phyloP scores from a whole-genome alignment of 1,139 yeast species.

The Hanseniaspora uvarum region DNA sequence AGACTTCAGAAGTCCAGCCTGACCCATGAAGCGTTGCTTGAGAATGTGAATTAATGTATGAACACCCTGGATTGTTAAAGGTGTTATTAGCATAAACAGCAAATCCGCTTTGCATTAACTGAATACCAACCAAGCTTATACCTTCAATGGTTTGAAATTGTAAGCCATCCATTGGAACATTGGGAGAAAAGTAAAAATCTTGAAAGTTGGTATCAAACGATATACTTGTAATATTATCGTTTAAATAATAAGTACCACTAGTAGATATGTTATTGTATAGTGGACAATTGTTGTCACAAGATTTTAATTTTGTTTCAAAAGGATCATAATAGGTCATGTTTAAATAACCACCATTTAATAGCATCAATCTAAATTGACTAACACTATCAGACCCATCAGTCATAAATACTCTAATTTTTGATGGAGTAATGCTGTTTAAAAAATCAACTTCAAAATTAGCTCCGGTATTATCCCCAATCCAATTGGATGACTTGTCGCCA shows the following conservation, averaged over 20 bases:
- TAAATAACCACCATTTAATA: conserved; percentile 84
- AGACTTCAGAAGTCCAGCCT: conserved; percentile 29
- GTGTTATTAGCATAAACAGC: conserved; percentile 65
- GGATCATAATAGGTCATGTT: conserved; percentile 81
- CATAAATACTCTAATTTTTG: conserved; percentile 64
- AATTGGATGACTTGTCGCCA: conserved; percentile 30
- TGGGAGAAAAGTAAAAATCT: conserved; percentile 73
- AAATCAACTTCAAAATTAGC: conserved; percentile 62
- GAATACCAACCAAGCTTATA: conserved; percentile 51
- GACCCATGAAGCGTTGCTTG: conserved; percentile 29
- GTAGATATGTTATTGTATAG: conserved; percentile 33
- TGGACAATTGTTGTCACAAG: conserved; percentile 89
- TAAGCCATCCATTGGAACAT: conserved; percentile 50
- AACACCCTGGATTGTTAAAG: conserved; percentile 58
- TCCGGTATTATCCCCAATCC: conserved; percentile 45
- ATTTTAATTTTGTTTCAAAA: conserved; percentile 40
- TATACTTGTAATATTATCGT: conserved; percentile 29
- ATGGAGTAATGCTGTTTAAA: conserved; percentile 53
- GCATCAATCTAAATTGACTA: conserved; percentile 55
- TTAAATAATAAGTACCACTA: conserved; percentile 25
- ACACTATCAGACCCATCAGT: conserved; percentile 43
- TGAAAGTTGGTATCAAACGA: conserved; percentile 46
- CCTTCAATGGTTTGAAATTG: conserved; percentile 65
- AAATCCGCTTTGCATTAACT: conserved; percentile 57
- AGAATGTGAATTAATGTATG: conserved; percentile 30